phyloP scores from a whole-genome alignment of 2,329 filamentous ascomycete genomes.

The Diaporthe helianthi region DNA sequence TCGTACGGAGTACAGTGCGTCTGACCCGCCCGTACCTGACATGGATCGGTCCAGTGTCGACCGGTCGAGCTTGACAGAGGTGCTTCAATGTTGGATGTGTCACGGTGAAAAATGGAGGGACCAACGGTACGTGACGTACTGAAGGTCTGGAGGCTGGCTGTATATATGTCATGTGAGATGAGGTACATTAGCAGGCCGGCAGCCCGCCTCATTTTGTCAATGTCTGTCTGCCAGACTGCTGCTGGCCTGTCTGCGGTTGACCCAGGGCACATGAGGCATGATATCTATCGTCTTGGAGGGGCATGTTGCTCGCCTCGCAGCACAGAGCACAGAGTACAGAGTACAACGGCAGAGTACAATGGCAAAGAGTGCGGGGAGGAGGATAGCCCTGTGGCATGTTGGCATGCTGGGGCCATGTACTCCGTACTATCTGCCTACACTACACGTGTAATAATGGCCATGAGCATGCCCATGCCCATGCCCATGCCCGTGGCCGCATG shows the following conservation, averaged over 20 bases:
- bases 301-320: constrained; percentile 1
- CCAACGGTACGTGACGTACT: not conserved
- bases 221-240: not conserved
- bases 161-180: constrained; percentile 8
- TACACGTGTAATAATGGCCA: too few relatives aligned
- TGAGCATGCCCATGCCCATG: not conserved
- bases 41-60: constrained; percentile 29
- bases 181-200: not conserved
- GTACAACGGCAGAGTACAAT: not conserved
- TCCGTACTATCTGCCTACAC: too few relatives aligned
- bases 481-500: not conserved
- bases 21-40: constrained; percentile 31
- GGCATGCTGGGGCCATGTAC: constrained; percentile 24
- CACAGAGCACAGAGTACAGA: not conserved
- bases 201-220: constrained; percentile 10
- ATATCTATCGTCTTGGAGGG: not conserved
- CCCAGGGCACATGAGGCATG: too few relatives aligned
- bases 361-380: constrained; percentile 20
- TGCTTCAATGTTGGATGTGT: constrained; percentile 13
- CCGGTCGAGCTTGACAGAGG: not conserved
- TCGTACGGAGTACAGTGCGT: constrained; percentile 21
- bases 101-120: not conserved
- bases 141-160: not conserved
- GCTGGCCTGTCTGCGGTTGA: not conserved
- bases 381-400: constrained; percentile 5